A percentile compares a stretch with the other conserved stretches of the same genome.
phyloP scores from a whole-genome alignment of 2,329 filamentous ascomycete species.

The Fusarium albidum region DNA sequence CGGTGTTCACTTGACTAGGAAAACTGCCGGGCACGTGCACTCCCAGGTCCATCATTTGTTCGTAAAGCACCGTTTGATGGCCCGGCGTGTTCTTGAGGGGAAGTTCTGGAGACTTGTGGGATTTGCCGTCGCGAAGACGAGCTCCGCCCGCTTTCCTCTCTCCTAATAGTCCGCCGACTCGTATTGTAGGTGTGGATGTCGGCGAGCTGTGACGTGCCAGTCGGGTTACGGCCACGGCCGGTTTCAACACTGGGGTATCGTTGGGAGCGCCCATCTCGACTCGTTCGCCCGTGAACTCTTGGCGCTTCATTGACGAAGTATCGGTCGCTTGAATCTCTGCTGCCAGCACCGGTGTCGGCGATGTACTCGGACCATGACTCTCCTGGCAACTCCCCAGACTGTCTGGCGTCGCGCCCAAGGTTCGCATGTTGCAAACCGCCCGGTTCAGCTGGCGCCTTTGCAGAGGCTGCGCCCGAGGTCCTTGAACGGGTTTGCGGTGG shows the following conservation, averaged over 20 bases:
- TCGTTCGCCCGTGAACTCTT: conserved; percentile 21
- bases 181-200: conserved; percentile 38
- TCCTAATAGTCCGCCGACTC: neutral
- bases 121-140: neutral
- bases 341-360: conserved; percentile 33
- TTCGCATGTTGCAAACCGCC: conserved; percentile 35
- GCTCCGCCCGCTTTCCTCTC: neutral
- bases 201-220: conserved; percentile 36
- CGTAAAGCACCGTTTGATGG: neutral
- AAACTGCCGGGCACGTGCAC: conserved; percentile 40
- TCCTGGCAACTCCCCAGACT: conserved; percentile 28
- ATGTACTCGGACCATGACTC: conserved; percentile 37
- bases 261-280: conserved; percentile 16
- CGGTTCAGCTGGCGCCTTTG: conserved; percentile 22
- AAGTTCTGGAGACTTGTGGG: neutral
- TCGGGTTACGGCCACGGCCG: conserved; percentile 3
- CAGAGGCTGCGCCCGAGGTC: neutral
- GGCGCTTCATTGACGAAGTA: conserved; percentile 41
- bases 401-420: conserved; percentile 23
- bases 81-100: conserved; percentile 3
- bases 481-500: conserved; percentile 13
- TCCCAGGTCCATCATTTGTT: conserved; percentile 14
- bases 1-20: conserved; percentile 37
- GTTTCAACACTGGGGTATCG: neutral
- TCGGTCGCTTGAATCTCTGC: conserved; percentile 37